Conservation (phyloP, 225 moss, liverwort and hornwort genomes). For the Climacium dendroides region DNA sequence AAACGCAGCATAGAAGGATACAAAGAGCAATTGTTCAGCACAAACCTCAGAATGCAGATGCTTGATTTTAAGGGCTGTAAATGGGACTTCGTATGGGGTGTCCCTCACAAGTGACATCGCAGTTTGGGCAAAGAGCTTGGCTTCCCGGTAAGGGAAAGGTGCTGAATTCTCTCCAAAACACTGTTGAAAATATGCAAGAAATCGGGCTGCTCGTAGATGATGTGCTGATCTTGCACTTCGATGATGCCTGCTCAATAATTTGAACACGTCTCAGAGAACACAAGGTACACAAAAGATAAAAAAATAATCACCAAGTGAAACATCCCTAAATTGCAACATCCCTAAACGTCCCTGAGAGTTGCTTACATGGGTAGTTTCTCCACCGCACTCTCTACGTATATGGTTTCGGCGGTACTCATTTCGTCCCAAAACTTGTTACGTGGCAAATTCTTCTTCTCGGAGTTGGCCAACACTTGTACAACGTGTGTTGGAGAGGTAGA, state of each 20-base stretch:
- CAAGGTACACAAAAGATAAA: neutral
- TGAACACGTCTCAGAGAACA: conserved; percentile 7
- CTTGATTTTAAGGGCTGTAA: conserved; percentile 56
- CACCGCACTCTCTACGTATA: conserved; percentile 58
- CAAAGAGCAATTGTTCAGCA: neutral
- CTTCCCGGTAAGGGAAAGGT: conserved; percentile 67
- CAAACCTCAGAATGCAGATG: conserved; percentile 85
- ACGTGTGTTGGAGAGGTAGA: conserved; percentile 69
- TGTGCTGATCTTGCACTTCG: conserved; percentile 34
- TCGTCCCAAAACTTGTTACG: conserved; percentile 75
- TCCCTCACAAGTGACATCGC: conserved; percentile 59
- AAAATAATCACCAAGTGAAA: neutral
- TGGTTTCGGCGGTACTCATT: conserved; percentile 29
- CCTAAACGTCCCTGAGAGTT: neutral
- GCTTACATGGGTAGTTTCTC: conserved; percentile 49
- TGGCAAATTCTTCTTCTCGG: conserved; percentile 63
- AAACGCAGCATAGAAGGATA: neutral
- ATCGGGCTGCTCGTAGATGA: conserved; percentile 56
- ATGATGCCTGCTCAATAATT: conserved; percentile 18
- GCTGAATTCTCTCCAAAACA: conserved; percentile 56
- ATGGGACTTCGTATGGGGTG: conserved; percentile 56
- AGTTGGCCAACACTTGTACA: conserved; percentile 52
- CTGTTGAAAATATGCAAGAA: conserved; percentile 78
- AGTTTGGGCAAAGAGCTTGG: conserved; percentile 59
- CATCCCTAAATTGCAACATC: neutral